These are phyloP conservation scores for Mortierella sp. DNA, from an alignment of 371 early-diverging fungal genomes.

Conservation along the genomic window DNA sequence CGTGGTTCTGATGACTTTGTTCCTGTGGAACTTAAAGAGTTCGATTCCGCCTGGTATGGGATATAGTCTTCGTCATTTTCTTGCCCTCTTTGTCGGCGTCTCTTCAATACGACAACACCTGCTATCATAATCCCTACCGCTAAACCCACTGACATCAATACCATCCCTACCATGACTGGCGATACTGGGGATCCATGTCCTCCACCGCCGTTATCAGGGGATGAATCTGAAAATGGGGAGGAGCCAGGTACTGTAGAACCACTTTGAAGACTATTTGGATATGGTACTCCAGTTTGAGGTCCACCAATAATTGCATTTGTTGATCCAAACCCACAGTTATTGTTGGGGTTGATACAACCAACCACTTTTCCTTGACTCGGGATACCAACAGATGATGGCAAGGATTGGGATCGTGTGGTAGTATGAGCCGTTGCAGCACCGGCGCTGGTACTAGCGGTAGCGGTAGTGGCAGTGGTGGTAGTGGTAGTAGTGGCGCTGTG, in stretches of 20 bases:
- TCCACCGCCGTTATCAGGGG: background rate
- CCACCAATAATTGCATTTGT: background rate
- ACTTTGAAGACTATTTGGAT: background rate
- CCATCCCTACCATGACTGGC: background rate
- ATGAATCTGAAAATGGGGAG: background rate
- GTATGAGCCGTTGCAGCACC: too few relatives aligned
- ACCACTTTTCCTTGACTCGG: too few relatives aligned
- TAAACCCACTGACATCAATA: background rate
- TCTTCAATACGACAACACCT: background rate
- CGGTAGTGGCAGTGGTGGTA: too few relatives aligned
- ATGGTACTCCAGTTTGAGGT: background rate
- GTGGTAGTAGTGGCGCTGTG: background rate
- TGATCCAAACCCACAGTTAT: background rate
- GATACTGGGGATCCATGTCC: background rate
- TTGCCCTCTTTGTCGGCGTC: background rate
- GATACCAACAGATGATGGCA: too few relatives aligned
- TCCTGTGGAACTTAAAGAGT: conserved; percentile 10
- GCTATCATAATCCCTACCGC: background rate
- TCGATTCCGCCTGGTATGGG: conserved; percentile 1
- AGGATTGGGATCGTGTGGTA: too few relatives aligned
- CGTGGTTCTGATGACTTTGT: conserved; percentile 6
- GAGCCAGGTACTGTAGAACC: background rate
- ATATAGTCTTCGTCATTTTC: background rate
- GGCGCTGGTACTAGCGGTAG: too few relatives aligned
- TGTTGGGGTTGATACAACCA: background rate